Base-by-base conservation (phyloP, 495 filamentous ascomycete genomes). In the Penicillium salamii region DNA sequence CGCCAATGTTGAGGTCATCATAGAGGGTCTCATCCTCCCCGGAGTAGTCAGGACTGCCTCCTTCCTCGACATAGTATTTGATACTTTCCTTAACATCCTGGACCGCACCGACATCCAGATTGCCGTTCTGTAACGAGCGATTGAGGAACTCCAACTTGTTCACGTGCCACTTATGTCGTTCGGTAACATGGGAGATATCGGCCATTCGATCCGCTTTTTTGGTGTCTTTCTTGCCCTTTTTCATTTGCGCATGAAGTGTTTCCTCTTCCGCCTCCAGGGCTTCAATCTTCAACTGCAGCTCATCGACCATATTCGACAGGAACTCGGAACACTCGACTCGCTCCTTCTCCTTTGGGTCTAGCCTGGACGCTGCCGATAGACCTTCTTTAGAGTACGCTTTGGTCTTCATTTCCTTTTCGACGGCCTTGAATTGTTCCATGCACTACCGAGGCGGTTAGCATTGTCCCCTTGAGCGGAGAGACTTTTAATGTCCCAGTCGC, bases 331-430 rank as follows among this genome's bases (percentile, higher is more conserved):
- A 74, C 54, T 97, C 92, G 39, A 85, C 69, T 69, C 96, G 96
- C 63, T 93, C 91, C 65, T 92, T 89, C 63, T 97, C 92, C 62
- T 87, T 93, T 2, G 93, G 93, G 71, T 98, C 93, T 35, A 97
- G 78, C 66, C 96, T 91, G 38, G 90, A 86, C 2, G 90, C 90
- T 38, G 90, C 86, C 35, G 86, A 89, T 37, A 98, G 71, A 29
- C 93, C 93, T 70, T 97, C 95, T 78, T 98, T 97, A 32, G 95
- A 97, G 68, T 95, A 98, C 49, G 93, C 92, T 71, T 98, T 98
- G 39, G 93, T 98, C 75, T 98, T 98, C 92, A 98, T 97, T 67
- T 96, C 93, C 76, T 98, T 98, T 72, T 98, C 93, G n/a, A 98
- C 93, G 19, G 90, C 91, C 77, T 98, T 98, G 82, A 98, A 98